Percentiles rank a stretch among this genome's conserved stretches.
Conservation (phyloP, 495 filamentous ascomycete species). For the Mytilinidion resinicola region DNA sequence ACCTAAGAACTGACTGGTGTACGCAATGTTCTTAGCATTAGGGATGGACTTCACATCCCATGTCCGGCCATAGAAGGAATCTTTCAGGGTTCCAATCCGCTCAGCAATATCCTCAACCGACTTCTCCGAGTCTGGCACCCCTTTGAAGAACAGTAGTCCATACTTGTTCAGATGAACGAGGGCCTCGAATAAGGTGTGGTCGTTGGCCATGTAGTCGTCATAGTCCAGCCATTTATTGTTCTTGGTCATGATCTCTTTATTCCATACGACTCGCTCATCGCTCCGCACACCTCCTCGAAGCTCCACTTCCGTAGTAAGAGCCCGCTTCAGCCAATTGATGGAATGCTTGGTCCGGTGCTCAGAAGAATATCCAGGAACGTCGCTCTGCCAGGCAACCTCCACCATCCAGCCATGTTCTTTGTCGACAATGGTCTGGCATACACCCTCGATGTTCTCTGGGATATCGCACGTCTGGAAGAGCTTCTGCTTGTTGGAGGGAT, state of each 20-base stretch:
- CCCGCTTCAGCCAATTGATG: slow-evolving; percentile 20
- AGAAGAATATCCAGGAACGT: slow-evolving; percentile 43
- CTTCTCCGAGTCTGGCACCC: slow-evolving; percentile 57
- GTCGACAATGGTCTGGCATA: slow-evolving; percentile 22
- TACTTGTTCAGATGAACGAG: slow-evolving; percentile 49
- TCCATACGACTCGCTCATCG: slow-evolving; percentile 37
- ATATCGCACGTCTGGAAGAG: slow-evolving; percentile 70
- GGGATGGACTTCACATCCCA: slow-evolving; percentile 81
- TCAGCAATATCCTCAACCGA: slow-evolving; percentile 61
- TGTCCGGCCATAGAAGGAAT: slow-evolving; percentile 82
- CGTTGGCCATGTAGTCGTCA: slow-evolving; percentile 58
- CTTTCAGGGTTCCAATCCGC: slow-evolving; percentile 66
- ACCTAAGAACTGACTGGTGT: slow-evolving; percentile 70
- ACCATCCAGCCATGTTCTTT: slow-evolving; percentile 40
- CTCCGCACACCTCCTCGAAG: slow-evolving; percentile 15
- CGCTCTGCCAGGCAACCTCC: slow-evolving; percentile 55
- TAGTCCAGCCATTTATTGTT: slow-evolving; percentile 54
- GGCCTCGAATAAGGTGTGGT: slow-evolving; percentile 46
- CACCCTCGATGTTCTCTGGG: slow-evolving; percentile 43
- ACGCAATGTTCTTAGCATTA: slow-evolving; percentile 81
- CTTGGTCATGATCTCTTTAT: slow-evolving; percentile 34
- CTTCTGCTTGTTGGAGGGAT: slow-evolving; percentile 76
- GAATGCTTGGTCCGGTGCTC: slow-evolving; percentile 44
- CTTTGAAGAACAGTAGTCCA: slow-evolving; percentile 67
- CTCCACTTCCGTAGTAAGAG: slow-evolving; percentile 18